A percentile compares a stretch with the other conserved stretches of the same genome.
These are phyloP conservation scores for Hypholoma sublateritium DNA, from an alignment of 768 basidiomycete species.

Conservation along the genomic window DNA sequence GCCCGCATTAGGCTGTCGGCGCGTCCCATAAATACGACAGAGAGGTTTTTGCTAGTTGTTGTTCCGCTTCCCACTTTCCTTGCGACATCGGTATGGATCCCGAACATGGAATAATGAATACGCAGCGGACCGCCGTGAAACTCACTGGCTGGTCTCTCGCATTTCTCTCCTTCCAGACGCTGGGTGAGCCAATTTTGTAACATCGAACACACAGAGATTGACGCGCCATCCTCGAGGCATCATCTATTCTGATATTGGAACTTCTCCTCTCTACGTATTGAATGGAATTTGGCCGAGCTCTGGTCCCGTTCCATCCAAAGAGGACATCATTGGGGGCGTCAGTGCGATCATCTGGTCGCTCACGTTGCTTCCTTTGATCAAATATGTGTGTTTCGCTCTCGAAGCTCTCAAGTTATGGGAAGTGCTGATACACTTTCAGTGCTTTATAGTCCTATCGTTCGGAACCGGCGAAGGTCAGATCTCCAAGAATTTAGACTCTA, in stretches of 20 bases:
- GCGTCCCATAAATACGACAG: too few relatives aligned
- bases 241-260: slow-evolving; percentile 53
- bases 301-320: slow-evolving; percentile 46
- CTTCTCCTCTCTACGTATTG: slow-evolving; percentile 62
- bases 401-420: background rate
- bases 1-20: too few relatives aligned
- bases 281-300: slow-evolving; percentile 61
- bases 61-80: slow-evolving; percentile 2
- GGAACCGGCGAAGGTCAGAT: slow-evolving; percentile 47
- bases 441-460: slow-evolving; percentile 40
- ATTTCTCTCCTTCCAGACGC: slow-evolving; percentile 32
- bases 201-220: background rate
- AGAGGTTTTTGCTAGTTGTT: background rate
- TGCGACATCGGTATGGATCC: slow-evolving; percentile 18
- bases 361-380: slow-evolving; percentile 57
- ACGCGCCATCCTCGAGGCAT: slow-evolving; percentile 32
- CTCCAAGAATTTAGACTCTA: slow-evolving; percentile 1
- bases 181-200: slow-evolving; percentile 19
- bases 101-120: slow-evolving; percentile 23
- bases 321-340: slow-evolving; percentile 64
- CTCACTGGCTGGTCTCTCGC: slow-evolving; percentile 30
- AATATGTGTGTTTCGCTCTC: slow-evolving; percentile 49
- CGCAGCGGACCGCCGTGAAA: slow-evolving; percentile 31
- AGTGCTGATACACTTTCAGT: slow-evolving; percentile 26
- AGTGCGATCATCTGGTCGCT: slow-evolving; percentile 67